phyloP scores from a whole-genome alignment of 2,329 filamentous ascomycete genomes.

The Paecilomyces variotii region DNA sequence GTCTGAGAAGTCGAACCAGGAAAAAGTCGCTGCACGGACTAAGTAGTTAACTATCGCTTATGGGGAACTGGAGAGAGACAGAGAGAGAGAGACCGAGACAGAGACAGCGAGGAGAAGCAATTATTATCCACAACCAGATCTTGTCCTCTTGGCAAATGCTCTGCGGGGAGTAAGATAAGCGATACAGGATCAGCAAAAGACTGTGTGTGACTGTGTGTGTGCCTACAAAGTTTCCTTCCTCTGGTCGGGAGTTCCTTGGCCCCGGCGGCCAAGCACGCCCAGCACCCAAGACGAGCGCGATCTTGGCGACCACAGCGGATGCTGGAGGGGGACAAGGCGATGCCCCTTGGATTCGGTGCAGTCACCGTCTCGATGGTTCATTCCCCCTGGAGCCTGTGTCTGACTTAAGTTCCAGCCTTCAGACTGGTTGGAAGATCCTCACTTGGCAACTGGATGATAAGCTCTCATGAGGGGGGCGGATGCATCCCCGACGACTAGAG shows the following conservation, averaged over 20 bases:
- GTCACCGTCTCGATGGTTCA: not conserved
- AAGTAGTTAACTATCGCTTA: too few relatives aligned
- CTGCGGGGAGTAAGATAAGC: too few relatives aligned
- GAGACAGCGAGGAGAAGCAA: too few relatives aligned
- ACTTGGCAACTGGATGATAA: not conserved
- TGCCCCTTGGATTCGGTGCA: not conserved
- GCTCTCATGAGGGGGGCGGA: not conserved
- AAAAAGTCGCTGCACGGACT: not conserved
- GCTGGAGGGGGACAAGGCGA: not conserved
- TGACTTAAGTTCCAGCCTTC: not conserved
- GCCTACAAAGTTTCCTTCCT: not conserved
- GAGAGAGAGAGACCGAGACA: too few relatives aligned
- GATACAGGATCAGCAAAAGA: too few relatives aligned
- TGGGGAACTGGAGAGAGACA: too few relatives aligned
- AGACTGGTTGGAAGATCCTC: not conserved
- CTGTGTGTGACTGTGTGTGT: too few relatives aligned
- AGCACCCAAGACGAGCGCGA: not conserved
- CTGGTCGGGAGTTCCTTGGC: not conserved
- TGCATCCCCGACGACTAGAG: not conserved
- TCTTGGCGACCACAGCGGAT: not conserved
- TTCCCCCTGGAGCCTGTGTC: not conserved
- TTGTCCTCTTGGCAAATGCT: too few relatives aligned
- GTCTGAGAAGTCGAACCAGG: not conserved
- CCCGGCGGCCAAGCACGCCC: not conserved
- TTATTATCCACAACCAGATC: too few relatives aligned